Evolutionary conservation across 2,329 filamentous ascomycete genomes (phyloP).

Genomic region (Alternaria longipes): DNA sequence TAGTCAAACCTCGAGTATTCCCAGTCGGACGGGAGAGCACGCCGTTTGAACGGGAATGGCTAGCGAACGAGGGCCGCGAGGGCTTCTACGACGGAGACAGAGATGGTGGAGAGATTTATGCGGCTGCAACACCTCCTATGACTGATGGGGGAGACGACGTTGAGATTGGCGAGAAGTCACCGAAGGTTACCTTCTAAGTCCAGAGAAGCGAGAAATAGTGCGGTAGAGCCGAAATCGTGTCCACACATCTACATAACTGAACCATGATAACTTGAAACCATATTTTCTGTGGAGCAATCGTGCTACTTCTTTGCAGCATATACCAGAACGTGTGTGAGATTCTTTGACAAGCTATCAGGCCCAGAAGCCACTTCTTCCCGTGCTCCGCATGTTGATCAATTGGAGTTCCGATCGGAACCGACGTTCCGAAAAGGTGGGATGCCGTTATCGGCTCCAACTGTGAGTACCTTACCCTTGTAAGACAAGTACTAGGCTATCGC

Average conservation of each 20-base stretch:
- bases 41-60: slow-evolving; percentile 28
- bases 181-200: slow-evolving; percentile 14
- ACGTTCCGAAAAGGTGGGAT: slow-evolving; percentile 10
- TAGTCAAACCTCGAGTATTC: slow-evolving; percentile 30
- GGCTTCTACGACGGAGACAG: slow-evolving; percentile 45
- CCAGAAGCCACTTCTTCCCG: not conserved
- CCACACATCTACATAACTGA: not conserved
- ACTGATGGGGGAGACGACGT: slow-evolving; percentile 22
- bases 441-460: slow-evolving; percentile 11
- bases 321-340: not conserved
- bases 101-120: slow-evolving; percentile 20
- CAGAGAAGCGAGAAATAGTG: not conserved
- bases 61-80: slow-evolving; percentile 38
- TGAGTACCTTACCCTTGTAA: slow-evolving; percentile 5
- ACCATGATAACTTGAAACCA: not conserved
- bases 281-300: not conserved
- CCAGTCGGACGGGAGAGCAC: slow-evolving; percentile 31
- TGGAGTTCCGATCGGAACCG: not conserved
- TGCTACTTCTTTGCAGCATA: not conserved
- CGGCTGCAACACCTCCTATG: slow-evolving; percentile 24
- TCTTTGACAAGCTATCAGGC: not conserved
- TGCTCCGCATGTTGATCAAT: not conserved
- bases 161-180: slow-evolving; percentile 20
- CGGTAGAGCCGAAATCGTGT: not conserved
- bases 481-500: slow-evolving; percentile 6